phyloP scores from a whole-genome alignment of 257 asterid species.

The Echites panduratus region DNA sequence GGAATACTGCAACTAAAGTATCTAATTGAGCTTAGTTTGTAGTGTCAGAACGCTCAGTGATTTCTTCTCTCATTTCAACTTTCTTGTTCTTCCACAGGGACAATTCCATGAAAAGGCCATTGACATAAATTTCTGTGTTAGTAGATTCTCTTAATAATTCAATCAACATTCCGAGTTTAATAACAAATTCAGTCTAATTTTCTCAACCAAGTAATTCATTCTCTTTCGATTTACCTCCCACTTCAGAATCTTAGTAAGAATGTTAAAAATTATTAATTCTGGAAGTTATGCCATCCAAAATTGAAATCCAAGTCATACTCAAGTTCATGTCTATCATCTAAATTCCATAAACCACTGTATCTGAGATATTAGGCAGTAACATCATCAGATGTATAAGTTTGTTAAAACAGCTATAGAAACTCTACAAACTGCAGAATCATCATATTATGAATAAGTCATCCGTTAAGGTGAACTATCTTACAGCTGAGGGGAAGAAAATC shows the following conservation, averaged over 20 bases:
- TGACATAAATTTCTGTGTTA: not conserved
- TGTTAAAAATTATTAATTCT: too few species aligned
- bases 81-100: not conserved
- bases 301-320: not conserved
- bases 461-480: not conserved
- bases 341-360: not conserved
- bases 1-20: not conserved
- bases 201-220: not conserved
- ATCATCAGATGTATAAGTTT: not conserved
- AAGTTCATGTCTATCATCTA: not conserved
- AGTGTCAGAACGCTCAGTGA: not conserved
- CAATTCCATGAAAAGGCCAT: not conserved
- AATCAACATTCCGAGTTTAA: not conserved
- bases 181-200: not conserved
- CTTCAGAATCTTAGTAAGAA: not conserved
- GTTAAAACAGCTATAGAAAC: not conserved
- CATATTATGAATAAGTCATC: not conserved
- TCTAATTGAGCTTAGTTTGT: not conserved
- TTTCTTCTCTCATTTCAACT: not conserved
- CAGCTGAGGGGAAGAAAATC: not conserved
- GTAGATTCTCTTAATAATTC: not conserved
- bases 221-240: not conserved
- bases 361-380: not conserved
- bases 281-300: not conserved
- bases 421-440: not conserved